Conservation (phyloP, 208 protist genomes). For the Giardia duodenalis region DNA sequence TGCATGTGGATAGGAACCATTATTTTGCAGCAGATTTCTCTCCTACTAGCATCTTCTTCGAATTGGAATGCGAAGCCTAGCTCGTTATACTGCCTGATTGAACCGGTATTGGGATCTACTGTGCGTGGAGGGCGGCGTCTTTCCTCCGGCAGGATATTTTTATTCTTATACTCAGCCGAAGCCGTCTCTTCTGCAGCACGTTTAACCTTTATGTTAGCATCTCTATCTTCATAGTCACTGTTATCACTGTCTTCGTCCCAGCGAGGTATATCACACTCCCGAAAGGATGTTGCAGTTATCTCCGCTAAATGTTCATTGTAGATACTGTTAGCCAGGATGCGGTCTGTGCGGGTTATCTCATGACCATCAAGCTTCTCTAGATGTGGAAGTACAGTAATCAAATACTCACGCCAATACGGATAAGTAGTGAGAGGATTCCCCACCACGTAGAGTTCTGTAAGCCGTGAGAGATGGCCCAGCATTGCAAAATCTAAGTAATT, state of each 20-base stretch:
- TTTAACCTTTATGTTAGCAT: neutral
- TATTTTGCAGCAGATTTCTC: neutral
- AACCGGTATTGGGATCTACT: neutral
- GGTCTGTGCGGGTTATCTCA: neutral
- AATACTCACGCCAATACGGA: neutral
- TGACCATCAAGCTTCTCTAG: neutral
- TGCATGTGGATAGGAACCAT: neutral
- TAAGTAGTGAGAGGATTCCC: neutral
- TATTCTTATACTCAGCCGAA: neutral
- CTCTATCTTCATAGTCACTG: conserved; percentile 19
- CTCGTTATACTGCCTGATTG: conserved; percentile 13
- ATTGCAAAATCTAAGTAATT: conserved; percentile 46
- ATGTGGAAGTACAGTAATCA: neutral
- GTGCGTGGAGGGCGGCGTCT: neutral
- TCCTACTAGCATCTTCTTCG: neutral
- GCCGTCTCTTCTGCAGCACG: conserved; percentile 14
- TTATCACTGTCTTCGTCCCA: neutral
- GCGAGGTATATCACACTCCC: neutral
- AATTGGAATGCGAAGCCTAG: neutral
- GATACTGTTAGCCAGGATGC: neutral
- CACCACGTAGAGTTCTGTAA: conserved; percentile 10
- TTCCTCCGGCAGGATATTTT: neutral
- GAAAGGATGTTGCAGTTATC: neutral
- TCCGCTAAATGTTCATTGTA: neutral
- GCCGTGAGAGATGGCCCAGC: neutral